These are phyloP conservation scores for Apiospora arundinis DNA, from an alignment of 2,329 filamentous ascomycete species.

Conservation along the genomic window DNA sequence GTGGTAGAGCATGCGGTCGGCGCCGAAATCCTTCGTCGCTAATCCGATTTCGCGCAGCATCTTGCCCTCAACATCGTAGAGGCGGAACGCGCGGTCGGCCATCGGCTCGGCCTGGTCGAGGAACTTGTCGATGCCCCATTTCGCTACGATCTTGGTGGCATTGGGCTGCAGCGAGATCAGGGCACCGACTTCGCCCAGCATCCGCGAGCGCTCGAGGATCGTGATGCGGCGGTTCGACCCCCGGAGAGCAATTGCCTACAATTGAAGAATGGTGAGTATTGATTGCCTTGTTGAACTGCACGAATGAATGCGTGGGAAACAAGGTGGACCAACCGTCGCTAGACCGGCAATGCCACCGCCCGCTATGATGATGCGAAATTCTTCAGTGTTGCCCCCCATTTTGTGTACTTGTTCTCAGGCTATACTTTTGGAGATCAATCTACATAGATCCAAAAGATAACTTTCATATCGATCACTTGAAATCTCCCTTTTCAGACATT, in stretches of 20 bases:
- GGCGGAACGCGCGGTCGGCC: constrained; percentile 44
- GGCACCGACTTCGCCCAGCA: constrained; percentile 46
- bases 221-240: constrained; percentile 33
- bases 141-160: constrained; percentile 43
- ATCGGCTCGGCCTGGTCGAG: constrained; percentile 40
- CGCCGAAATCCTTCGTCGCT: constrained; percentile 41
- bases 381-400: neutral
- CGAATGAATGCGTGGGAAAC: neutral
- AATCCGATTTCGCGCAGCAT: constrained; percentile 42
- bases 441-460: too few species aligned
- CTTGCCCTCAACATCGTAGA: constrained; percentile 32
- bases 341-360: constrained; percentile 40
- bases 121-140: constrained; percentile 38
- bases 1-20: constrained; percentile 48
- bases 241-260: constrained; percentile 45
- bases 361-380: constrained; percentile 26
- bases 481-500: neutral
- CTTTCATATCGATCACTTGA: too few species aligned
- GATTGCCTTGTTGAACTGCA: too few species aligned
- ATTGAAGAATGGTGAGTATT: neutral
- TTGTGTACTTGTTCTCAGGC: neutral
- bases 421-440: too few species aligned
- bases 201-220: constrained; percentile 33
- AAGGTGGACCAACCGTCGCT: constrained; percentile 31
- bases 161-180: constrained; percentile 50